Evolutionary conservation across 2,329 filamentous ascomycete species (phyloP).

Genomic region (Ceratocystis albifundus): DNA sequence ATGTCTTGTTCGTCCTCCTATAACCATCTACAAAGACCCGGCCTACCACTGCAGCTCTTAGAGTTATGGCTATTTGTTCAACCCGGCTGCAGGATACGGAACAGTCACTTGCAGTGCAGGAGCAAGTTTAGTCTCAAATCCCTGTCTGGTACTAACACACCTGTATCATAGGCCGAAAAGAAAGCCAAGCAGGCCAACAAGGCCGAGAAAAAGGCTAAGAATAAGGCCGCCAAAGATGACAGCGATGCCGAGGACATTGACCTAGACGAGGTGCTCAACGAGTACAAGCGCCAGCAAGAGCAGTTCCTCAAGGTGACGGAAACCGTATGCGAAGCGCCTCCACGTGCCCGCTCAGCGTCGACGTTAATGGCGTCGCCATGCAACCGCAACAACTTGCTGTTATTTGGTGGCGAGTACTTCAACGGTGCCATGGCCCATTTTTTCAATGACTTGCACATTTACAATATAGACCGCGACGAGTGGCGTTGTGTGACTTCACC

Average conservation of each 20-base stretch:
- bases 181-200: constrained; percentile 78
- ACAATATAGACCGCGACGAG: constrained; percentile 71
- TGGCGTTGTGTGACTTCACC: constrained; percentile 86
- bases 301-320: constrained; percentile 92
- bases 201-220: constrained; percentile 72
- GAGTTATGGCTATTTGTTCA: background rate
- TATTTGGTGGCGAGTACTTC: constrained; percentile 93
- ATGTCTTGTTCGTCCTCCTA: too few species aligned
- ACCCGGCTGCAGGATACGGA: background rate
- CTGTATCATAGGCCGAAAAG: constrained; percentile 42
- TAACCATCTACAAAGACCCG: background rate
- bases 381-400: constrained; percentile 74
- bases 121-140: background rate
- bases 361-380: constrained; percentile 75
- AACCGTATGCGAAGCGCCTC: constrained; percentile 55
- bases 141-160: background rate
- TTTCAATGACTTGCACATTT: constrained; percentile 55
- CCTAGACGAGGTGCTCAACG: constrained; percentile 81
- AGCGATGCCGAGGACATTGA: constrained; percentile 89
- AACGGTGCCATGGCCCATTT: constrained; percentile 75
- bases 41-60: background rate
- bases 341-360: constrained; percentile 65
- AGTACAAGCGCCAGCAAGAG: constrained; percentile 87
- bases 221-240: constrained; percentile 61
- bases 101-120: background rate